These are phyloP conservation scores for Cantharellus anzutake DNA, from an alignment of 768 basidiomycete species.

Conservation along the genomic window DNA sequence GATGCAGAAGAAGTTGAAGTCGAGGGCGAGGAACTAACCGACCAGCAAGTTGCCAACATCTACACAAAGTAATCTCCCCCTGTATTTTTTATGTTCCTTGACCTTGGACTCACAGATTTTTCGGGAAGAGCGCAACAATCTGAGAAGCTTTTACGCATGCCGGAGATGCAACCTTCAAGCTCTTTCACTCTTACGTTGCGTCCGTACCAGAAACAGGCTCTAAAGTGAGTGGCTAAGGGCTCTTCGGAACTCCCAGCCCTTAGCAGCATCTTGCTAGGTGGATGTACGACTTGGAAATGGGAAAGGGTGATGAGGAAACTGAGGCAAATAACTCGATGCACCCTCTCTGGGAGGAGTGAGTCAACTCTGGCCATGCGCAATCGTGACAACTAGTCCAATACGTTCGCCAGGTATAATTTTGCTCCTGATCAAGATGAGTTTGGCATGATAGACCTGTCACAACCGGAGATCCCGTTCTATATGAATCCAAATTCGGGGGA, in stretches of 20 bases:
- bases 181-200: conserved; percentile 60
- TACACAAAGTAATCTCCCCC: conserved; percentile 46
- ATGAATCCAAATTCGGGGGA: conserved; percentile 88
- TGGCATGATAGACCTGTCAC: conserved; percentile 57
- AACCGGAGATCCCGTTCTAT: conserved; percentile 63
- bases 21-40: conserved; percentile 59
- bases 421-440: conserved; percentile 35
- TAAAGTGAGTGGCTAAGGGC: conserved; percentile 29
- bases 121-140: conserved; percentile 31
- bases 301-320: conserved; percentile 47
- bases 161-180: conserved; percentile 61
- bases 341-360: conserved; percentile 86
- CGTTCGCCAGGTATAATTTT: conserved; percentile 43
- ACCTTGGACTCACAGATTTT: neutral
- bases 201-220: conserved; percentile 86
- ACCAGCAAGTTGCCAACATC: conserved; percentile 64
- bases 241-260: neutral
- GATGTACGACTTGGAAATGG: conserved; percentile 80
- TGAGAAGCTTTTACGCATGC: conserved; percentile 38
- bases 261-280: conserved; percentile 30
- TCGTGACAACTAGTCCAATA: neutral
- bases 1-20: conserved; percentile 61
- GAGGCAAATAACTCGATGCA: conserved; percentile 47
- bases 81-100: neutral
- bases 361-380: conserved; percentile 1